Percentiles rank a stretch among this genome's conserved stretches.
Conservation (phyloP, 306 rosid species). For the Hylodesmum podocarpum region DNA sequence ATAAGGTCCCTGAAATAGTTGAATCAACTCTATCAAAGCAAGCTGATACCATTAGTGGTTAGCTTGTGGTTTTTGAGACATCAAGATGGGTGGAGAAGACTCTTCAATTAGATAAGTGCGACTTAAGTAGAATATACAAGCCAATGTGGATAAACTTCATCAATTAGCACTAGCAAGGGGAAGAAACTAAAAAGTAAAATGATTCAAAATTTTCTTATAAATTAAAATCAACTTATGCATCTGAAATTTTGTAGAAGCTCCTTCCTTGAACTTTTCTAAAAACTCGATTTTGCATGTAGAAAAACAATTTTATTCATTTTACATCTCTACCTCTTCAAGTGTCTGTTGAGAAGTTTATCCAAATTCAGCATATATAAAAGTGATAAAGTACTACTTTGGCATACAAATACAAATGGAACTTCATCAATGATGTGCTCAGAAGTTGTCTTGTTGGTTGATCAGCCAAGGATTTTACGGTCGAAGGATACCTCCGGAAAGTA, state of each 20-base stretch:
- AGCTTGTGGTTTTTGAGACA: constrained; percentile 35
- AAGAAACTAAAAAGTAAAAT: not conserved
- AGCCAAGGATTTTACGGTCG: constrained; percentile 9
- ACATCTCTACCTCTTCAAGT: not conserved
- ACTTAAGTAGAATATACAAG: not conserved
- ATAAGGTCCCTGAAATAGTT: constrained; percentile 74
- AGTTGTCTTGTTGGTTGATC: constrained; percentile 17
- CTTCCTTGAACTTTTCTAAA: not conserved
- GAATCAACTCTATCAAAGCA: constrained; percentile 50
- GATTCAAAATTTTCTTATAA: not conserved
- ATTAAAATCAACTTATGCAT: not conserved
- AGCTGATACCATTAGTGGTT: constrained; percentile 44
- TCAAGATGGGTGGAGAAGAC: constrained; percentile 23
- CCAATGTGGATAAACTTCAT: not conserved
- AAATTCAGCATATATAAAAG: not conserved
- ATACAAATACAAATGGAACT: constrained; percentile 3
- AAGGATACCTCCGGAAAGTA: not conserved
- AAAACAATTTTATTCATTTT: not conserved
- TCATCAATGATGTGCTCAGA: not conserved
- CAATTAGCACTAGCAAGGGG: not conserved
- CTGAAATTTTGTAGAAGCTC: not conserved
- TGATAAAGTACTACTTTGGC: constrained; percentile 14
- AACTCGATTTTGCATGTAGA: not conserved
- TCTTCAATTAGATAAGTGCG: constrained; percentile 27
- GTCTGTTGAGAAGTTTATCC: not conserved